phyloP scores from a whole-genome alignment of 2,329 filamentous ascomycete species.

The Coniochaeta prunicola region DNA sequence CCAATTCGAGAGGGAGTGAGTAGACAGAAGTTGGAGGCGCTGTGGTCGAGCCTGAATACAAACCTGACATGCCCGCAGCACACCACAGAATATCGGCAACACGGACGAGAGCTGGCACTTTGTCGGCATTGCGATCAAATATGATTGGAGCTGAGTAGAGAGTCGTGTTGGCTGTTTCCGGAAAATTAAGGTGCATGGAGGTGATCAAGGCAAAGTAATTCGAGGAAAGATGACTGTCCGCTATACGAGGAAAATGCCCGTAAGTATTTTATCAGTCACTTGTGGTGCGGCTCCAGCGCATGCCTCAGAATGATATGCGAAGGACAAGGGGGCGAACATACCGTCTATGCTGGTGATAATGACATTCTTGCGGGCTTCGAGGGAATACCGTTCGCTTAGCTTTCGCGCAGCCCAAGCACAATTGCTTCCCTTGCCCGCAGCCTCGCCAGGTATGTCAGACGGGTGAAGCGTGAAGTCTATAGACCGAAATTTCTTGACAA shows the following conservation, averaged over 20 bases:
- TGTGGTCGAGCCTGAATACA: slow-evolving; percentile 56
- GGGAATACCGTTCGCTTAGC: slow-evolving; percentile 53
- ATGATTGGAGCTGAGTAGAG: slow-evolving; percentile 65
- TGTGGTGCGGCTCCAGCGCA: neutral
- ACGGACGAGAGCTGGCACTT: slow-evolving; percentile 59
- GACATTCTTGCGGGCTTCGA: slow-evolving; percentile 48
- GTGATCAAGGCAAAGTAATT: slow-evolving; percentile 62
- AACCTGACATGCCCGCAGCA: slow-evolving; percentile 61
- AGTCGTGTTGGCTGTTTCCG: slow-evolving; percentile 53
- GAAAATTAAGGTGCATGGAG: slow-evolving; percentile 52
- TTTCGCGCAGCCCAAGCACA: slow-evolving; percentile 63
- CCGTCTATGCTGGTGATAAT: slow-evolving; percentile 68
- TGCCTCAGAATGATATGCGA: neutral
- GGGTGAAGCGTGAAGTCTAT: slow-evolving; percentile 65
- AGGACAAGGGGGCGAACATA: slow-evolving; percentile 32
- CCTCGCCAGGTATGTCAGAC: slow-evolving; percentile 56
- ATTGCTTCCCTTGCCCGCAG: slow-evolving; percentile 70
- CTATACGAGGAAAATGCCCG: slow-evolving; percentile 29
- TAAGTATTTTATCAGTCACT: slow-evolving; percentile 17
- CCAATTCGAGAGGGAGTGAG: slow-evolving; percentile 58
- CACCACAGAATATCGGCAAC: slow-evolving; percentile 68
- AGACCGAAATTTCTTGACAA: slow-evolving; percentile 56
- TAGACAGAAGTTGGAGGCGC: slow-evolving; percentile 69
- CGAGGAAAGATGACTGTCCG: slow-evolving; percentile 62
- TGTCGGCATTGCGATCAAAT: slow-evolving; percentile 67